These are phyloP conservation scores for Bidens hawaiensis DNA, from an alignment of 140 eudicot species.

Conservation along the genomic window DNA sequence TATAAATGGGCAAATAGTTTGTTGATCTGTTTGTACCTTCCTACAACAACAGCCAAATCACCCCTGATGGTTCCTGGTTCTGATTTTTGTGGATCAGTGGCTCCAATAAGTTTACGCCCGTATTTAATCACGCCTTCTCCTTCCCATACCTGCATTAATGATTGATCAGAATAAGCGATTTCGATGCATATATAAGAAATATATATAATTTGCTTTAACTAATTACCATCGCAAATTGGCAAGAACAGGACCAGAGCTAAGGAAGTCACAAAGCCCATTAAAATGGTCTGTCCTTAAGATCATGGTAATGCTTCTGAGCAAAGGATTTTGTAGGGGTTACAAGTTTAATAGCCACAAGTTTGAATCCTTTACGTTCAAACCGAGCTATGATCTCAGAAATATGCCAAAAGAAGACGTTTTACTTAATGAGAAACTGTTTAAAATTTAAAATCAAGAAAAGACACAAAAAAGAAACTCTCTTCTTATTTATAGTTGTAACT, in stretches of 20 bases:
- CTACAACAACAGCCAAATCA: constrained; percentile 93
- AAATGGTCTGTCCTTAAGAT: constrained; percentile 89
- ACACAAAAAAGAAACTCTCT: not conserved
- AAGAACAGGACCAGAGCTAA: constrained; percentile 98
- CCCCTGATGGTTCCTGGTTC: constrained; percentile 99
- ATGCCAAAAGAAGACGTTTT: constrained; percentile 28
- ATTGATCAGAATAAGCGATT: not conserved
- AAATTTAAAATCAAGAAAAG: not conserved
- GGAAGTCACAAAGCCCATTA: constrained; percentile 84
- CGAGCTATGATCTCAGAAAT: constrained; percentile 91
- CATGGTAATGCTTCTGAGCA: constrained; percentile 89
- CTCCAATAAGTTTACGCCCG: constrained; percentile 95
- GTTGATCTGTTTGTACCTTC: constrained; percentile 58
- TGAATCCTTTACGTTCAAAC: constrained; percentile 91
- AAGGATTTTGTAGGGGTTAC: constrained; percentile 82
- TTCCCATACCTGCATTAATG: constrained; percentile 85
- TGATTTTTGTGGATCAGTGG: constrained; percentile 97
- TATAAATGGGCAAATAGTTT: too few relatives aligned
- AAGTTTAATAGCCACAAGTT: constrained; percentile 86
- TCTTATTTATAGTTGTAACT: not conserved
- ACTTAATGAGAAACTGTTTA: not conserved
- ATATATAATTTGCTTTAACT: constrained; percentile 1
- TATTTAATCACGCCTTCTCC: constrained; percentile 98
- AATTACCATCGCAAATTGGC: constrained; percentile 94
- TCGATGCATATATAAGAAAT: not conserved